Evolutionary conservation across 129 eudicot genomes (phyloP).

Genomic region (Scalesia atractyloides): DNA sequence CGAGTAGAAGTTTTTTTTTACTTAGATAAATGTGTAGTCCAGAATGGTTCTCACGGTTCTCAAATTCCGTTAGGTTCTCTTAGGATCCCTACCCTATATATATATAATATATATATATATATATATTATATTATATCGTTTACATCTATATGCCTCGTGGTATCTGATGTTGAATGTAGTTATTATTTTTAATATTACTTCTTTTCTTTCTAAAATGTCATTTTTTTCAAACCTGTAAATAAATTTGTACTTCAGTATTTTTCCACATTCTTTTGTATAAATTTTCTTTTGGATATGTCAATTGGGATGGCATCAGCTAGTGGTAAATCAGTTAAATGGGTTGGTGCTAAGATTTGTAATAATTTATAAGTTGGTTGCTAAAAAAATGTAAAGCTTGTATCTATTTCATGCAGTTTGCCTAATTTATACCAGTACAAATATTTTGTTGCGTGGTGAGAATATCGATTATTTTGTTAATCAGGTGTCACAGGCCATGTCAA

Average conservation of each 20-base stretch:
- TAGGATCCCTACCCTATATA: too few species aligned
- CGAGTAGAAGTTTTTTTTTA: too few species aligned
- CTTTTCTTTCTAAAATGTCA: neutral
- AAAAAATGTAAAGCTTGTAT: neutral
- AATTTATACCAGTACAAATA: neutral
- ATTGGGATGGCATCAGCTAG: neutral
- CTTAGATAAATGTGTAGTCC: too few species aligned
- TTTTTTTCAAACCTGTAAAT: neutral
- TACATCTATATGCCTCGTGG: neutral
- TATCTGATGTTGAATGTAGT: neutral
- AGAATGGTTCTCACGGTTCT: too few species aligned
- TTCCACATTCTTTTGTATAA: neutral
- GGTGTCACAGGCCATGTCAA: constrained; percentile 90
- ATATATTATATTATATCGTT: neutral
- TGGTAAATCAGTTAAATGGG: neutral
- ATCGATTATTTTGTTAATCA: constrained; percentile 31
- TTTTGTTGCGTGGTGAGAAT: neutral
- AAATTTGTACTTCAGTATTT: neutral
- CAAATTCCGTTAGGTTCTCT: too few species aligned
- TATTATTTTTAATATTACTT: neutral
- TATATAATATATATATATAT: too few species aligned
- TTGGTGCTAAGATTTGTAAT: neutral
- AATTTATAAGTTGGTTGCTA: neutral
- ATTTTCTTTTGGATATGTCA: neutral
- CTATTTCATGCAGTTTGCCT: neutral